These are phyloP conservation scores for Chytriomyces confervae DNA, from an alignment of 192 early-diverging fungal genomes.

Conservation along the genomic window DNA sequence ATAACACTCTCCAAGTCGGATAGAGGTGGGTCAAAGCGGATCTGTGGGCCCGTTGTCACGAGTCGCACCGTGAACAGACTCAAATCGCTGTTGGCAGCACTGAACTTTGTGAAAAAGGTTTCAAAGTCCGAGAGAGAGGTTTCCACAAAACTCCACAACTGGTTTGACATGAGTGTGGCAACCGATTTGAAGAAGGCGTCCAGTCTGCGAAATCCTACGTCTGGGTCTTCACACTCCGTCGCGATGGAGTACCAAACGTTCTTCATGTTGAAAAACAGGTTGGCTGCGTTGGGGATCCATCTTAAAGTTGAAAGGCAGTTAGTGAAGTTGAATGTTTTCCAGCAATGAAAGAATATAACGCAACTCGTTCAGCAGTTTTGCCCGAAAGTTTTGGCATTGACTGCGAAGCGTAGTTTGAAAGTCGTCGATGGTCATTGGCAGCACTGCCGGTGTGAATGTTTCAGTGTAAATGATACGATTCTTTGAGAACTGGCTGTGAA, in stretches of 20 bases:
- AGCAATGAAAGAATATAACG: constrained; percentile 12
- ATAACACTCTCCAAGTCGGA: constrained; percentile 59
- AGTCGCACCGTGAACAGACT: constrained; percentile 60
- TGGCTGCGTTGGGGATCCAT: constrained; percentile 67
- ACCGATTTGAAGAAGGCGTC: constrained; percentile 69
- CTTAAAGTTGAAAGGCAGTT: constrained; percentile 18
- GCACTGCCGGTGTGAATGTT: constrained; percentile 49
- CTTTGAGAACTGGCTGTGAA: constrained; percentile 50
- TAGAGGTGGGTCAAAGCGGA: constrained; percentile 67
- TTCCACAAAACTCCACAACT: constrained; percentile 58
- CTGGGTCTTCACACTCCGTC: constrained; percentile 51
- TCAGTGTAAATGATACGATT: constrained; percentile 56
- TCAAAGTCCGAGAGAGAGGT: constrained; percentile 60
- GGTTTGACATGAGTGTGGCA: constrained; percentile 62
- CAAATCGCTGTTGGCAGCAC: constrained; percentile 44
- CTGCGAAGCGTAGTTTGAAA: constrained; percentile 60
- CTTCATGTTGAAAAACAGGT: constrained; percentile 63
- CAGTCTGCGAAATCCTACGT: constrained; percentile 59
- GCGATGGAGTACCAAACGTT: constrained; percentile 64
- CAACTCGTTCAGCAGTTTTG: constrained; percentile 61
- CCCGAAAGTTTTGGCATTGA: constrained; percentile 59
- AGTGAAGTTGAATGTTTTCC: constrained; percentile 4
- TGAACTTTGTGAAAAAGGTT: constrained; percentile 60
- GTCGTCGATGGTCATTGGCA: constrained; percentile 64
- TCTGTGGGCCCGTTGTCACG: constrained; percentile 62